These are phyloP conservation scores for Dothideomycetes sp. DNA, from an alignment of 2,329 filamentous ascomycete species.

Conservation along the genomic window DNA sequence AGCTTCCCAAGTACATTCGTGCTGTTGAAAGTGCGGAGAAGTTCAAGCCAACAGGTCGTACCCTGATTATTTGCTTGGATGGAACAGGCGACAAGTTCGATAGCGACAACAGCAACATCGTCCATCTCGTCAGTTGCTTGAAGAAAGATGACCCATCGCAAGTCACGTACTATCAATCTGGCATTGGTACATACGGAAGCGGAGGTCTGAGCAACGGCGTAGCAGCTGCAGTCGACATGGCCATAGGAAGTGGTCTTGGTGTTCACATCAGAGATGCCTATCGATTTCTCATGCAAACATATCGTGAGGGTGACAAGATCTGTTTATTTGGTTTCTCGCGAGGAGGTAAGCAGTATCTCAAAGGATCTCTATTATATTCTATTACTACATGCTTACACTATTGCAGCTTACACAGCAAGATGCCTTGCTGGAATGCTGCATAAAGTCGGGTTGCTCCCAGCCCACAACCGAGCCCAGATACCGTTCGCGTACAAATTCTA, in stretches of 20 bases:
- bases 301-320: conserved; percentile 35
- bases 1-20: conserved; percentile 18
- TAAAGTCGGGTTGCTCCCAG: conserved; percentile 27
- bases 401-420: conserved; percentile 41
- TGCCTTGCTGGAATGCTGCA: conserved; percentile 36
- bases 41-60: conserved; percentile 16
- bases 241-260: conserved; percentile 31
- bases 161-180: conserved; percentile 33
- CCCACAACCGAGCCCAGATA: conserved; percentile 26
- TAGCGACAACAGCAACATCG: conserved; percentile 34
- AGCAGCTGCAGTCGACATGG: conserved; percentile 31
- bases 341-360: too few relatives aligned
- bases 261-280: conserved; percentile 31
- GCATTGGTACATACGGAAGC: conserved; percentile 34
- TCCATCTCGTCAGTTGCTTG: conserved; percentile 31
- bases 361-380: too few relatives aligned
- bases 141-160: conserved; percentile 31
- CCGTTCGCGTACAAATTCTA: conserved; percentile 35
- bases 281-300: conserved; percentile 39
- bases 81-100: conserved; percentile 36
- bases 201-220: conserved; percentile 28
- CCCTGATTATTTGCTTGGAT: conserved; percentile 31
- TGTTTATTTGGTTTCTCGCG: conserved; percentile 40
- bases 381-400: too few relatives aligned
- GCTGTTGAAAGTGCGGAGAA: conserved; percentile 17